A percentile compares a stretch with the other conserved stretches of the same genome.
Conservation (phyloP, 768 basidiomycete genomes). For the Phaeolepiota aurea region DNA sequence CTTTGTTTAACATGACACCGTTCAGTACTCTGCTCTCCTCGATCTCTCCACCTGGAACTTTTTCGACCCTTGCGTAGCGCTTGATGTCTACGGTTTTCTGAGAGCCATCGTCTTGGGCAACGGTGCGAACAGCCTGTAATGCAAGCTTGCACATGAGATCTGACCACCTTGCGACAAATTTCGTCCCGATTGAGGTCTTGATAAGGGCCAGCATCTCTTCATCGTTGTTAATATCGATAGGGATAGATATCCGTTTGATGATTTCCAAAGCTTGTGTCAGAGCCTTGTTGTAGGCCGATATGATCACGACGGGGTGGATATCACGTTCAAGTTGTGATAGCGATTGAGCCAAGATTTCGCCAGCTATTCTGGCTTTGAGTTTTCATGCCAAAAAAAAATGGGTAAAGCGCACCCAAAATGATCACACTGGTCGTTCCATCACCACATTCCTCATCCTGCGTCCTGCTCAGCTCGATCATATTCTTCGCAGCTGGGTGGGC, state of each 20-base stretch:
- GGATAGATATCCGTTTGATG: slow-evolving; percentile 79
- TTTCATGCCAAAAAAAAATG: slow-evolving; percentile 1
- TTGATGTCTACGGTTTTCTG: slow-evolving; percentile 95
- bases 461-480: slow-evolving; percentile 97
- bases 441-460: slow-evolving; percentile 98
- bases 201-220: slow-evolving; percentile 92
- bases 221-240: slow-evolving; percentile 82
- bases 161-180: slow-evolving; percentile 93
- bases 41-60: slow-evolving; percentile 95
- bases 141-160: slow-evolving; percentile 97
- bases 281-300: slow-evolving; percentile 95
- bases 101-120: slow-evolving; percentile 68
- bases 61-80: slow-evolving; percentile 95
- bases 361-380: slow-evolving; percentile 37
- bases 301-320: slow-evolving; percentile 98
- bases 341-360: slow-evolving; percentile 95
- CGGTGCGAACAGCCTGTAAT: slow-evolving; percentile 84
- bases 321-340: slow-evolving; percentile 89
- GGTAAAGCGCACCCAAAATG: slow-evolving; percentile 66
- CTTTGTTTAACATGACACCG: slow-evolving; percentile 98
- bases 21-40: slow-evolving; percentile 82
- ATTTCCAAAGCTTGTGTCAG: slow-evolving; percentile 88
- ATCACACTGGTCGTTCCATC: slow-evolving; percentile 98
- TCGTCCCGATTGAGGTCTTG: slow-evolving; percentile 97
- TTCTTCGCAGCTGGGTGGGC: slow-evolving; percentile 99